A percentile compares a stretch with the other conserved stretches of the same genome.
Evolutionary conservation across 2,329 filamentous ascomycete genomes (phyloP).

Genomic region (Pestalotiopsis sp.): DNA sequence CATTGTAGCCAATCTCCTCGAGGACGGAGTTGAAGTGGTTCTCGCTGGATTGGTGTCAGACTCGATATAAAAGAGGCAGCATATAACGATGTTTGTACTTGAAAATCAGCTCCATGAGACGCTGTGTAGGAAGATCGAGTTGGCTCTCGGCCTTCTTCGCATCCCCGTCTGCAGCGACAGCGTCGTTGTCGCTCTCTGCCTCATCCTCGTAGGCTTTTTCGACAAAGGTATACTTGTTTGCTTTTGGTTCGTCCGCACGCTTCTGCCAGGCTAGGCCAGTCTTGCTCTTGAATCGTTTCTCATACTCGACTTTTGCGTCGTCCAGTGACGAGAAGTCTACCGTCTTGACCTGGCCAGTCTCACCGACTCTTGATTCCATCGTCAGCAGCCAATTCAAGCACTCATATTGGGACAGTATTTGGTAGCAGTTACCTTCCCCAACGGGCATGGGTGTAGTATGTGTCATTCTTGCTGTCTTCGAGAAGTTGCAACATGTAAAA

Average conservation of each 20-base stretch:
- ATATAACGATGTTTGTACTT: conserved; percentile 40
- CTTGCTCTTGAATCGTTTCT: conserved; percentile 21
- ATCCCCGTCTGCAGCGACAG: conserved; percentile 7
- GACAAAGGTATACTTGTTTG: conserved; percentile 20
- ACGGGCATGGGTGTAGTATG: conserved; percentile 16
- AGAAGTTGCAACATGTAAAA: conserved; percentile 21
- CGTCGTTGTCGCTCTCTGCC: conserved; percentile 11
- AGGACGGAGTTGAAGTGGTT: conserved; percentile 67
- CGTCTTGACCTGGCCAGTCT: conserved; percentile 19
- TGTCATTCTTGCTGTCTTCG: conserved; percentile 13
- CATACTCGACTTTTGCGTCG: conserved; percentile 15
- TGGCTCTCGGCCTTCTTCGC: conserved; percentile 13
- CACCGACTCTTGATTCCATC: conserved; percentile 15
- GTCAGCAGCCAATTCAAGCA: not conserved
- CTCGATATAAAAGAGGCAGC: not conserved
- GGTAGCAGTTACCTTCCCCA: conserved; percentile 18
- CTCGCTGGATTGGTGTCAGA: conserved; percentile 30
- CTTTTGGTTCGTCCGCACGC: conserved; percentile 15
- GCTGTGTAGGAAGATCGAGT: conserved; percentile 38
- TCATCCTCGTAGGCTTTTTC: conserved; percentile 17
- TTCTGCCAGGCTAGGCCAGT: conserved; percentile 19
- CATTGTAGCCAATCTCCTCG: conserved; percentile 66
- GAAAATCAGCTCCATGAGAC: conserved; percentile 78
- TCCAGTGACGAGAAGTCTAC: conserved; percentile 17
- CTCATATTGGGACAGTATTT: not conserved